Evolutionary conservation across 352 stramenopile genomes (phyloP), one percentile per base, ranked within the genome.

Genomic region (Phytophthora colocasiae): DNA sequence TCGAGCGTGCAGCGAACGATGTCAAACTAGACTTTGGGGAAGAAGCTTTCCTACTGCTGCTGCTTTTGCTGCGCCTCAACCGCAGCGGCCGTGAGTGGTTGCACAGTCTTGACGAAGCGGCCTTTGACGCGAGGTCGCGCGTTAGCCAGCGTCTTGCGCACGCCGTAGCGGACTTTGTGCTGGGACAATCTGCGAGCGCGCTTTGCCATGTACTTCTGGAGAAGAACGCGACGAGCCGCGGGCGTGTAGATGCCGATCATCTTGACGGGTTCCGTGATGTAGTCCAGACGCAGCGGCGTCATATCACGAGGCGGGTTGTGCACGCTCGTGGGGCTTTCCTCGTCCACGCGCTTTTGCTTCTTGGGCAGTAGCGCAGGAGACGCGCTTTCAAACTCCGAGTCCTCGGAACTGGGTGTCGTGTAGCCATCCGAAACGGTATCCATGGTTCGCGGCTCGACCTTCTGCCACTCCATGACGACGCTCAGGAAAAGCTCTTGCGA

Each of bases 401-500:
- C 66, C 6, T 73, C 67, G 4, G 63, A 78, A 12, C 34, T 59
- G 39, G 24, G 55, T 41, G 26, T 73, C 39, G 31, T 64, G 31
- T 69, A 62, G 46, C 50, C 55, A 26, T 61, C 46, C n/a, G 41
- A 63, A 4, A 41, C 50, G 22, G 66, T 53, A 17, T 68, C 66
- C 34, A 39, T 41, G 47, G 59, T 43, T 34, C 19, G 66, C 29
- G 38, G 57, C 39, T 40, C 32, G 12, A 46, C 45, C 39, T 34
- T 27, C 61, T 94, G 83, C 83, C 85, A 94, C 69, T 92, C 82
- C 56, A 92, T 77, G 51, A 94, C 83, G 45, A 92, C 86, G 60
- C 82, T 91, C 36, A 94, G 66, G 62, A 93, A 94, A n/a, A 94
- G 78, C 58, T 92, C 83, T 39, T 94, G 83, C 14, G 81, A 90